These are phyloP conservation scores for Castanospermum australe DNA, from an alignment of 306 rosid species.

Conservation along the genomic window DNA sequence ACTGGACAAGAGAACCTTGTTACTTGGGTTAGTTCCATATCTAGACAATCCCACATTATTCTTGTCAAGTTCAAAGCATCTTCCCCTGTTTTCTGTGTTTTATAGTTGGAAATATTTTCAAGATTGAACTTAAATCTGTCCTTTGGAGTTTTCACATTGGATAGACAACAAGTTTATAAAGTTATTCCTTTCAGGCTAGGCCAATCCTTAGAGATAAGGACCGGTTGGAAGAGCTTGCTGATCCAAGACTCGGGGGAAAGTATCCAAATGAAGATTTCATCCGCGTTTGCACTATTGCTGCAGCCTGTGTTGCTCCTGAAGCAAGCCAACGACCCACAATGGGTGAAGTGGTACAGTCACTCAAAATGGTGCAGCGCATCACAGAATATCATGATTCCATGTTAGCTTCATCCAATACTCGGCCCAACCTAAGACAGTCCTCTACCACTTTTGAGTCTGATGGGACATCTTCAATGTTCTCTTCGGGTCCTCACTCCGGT, in stretches of 20 bases:
- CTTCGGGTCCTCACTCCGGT: conserved; percentile 94
- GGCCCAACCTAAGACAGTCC: conserved; percentile 73
- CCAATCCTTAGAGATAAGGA: conserved; percentile 95
- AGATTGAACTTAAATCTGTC: neutral
- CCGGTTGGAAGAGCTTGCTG: conserved; percentile 81
- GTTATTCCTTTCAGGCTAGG: conserved; percentile 70
- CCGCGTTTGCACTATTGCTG: conserved; percentile 93
- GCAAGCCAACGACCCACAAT: conserved; percentile 96
- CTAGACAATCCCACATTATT: conserved; percentile 14
- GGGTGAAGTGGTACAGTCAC: conserved; percentile 99
- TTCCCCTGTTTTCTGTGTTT: neutral
- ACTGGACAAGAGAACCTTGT: conserved; percentile 95
- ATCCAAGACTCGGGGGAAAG: conserved; percentile 80
- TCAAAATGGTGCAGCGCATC: conserved; percentile 94
- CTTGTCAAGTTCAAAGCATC: conserved; percentile 13
- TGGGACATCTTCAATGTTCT: conserved; percentile 90
- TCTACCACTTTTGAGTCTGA: conserved; percentile 89
- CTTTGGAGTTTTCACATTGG: neutral
- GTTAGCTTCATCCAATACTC: conserved; percentile 59
- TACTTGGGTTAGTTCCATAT: conserved; percentile 76
- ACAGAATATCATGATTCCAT: conserved; percentile 64
- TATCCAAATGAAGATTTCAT: conserved; percentile 86
- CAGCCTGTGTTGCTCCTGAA: conserved; percentile 97
- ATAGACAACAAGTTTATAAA: conserved; percentile 16
- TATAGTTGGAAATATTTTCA: conserved; percentile 14